phyloP scores from a whole-genome alignment of 306 rosid species.

The Casuarina glauca region DNA sequence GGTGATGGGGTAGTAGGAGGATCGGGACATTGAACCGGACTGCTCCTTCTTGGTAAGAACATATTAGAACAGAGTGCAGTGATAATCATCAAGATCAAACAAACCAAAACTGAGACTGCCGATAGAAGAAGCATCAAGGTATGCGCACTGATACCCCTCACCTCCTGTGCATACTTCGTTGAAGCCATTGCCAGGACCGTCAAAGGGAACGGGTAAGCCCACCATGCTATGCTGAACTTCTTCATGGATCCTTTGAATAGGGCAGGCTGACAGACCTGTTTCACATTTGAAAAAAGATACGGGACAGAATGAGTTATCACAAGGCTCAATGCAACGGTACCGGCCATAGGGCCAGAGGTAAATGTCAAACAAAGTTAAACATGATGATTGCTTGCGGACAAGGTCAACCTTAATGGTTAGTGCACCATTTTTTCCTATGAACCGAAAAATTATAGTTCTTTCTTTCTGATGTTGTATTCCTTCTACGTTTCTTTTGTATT shows the following conservation, averaged over 20 bases:
- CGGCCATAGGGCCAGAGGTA: no score
- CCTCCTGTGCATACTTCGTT: constrained; percentile 25
- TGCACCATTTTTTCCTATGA: no score
- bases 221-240: constrained; percentile 41
- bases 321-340: no score
- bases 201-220: constrained; percentile 44
- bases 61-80: constrained; percentile 24
- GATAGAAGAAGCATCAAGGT: constrained; percentile 19
- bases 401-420: no score
- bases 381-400: no score
- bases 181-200: constrained; percentile 35
- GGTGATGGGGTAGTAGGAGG: no score
- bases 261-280: constrained; percentile 28
- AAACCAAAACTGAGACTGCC: constrained; percentile 25
- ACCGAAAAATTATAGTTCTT: no score
- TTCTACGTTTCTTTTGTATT: no score
- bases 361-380: no score
- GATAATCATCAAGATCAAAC: constrained; percentile 15
- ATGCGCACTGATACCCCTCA: constrained; percentile 27
- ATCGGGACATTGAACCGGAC: background rate
- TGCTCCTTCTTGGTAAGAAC: background rate
- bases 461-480: no score
- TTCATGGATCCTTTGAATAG: constrained; percentile 33
- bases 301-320: no score
- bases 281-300: no score